Evolutionary conservation across 1,284 basidiomycete species (phyloP).

Genomic region (Puccinia hordei): DNA sequence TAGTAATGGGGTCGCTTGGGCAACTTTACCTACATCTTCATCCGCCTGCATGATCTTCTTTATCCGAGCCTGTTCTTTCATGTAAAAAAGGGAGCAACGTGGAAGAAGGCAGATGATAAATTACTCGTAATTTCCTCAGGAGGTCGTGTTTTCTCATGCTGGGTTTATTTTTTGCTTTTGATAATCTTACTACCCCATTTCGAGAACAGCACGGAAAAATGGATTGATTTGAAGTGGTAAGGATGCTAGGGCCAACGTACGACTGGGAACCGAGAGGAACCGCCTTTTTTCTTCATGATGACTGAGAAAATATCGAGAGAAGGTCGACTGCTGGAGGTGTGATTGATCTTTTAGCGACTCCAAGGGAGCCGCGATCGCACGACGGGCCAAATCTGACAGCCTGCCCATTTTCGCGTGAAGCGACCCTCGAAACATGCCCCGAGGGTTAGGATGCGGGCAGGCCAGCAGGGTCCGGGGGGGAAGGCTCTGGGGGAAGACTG

Average conservation of each 20-base stretch:
- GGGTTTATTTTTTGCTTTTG: neutral
- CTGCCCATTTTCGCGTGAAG: too few species aligned
- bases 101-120: conserved; percentile 58
- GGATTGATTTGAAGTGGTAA: neutral
- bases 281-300: conserved; percentile 50
- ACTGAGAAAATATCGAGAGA: too few species aligned
- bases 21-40: conserved; percentile 98
- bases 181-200: too few species aligned
- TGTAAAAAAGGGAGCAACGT: neutral
- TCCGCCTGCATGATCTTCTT: conserved; percentile 99
- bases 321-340: too few species aligned
- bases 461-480: too few species aligned
- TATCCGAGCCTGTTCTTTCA: conserved; percentile 71
- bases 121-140: neutral
- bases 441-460: too few species aligned
- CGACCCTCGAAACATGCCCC: too few species aligned
- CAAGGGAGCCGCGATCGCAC: too few species aligned
- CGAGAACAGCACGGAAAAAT: neutral
- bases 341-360: too few species aligned
- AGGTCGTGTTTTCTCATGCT: neutral
- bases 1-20: conserved; percentile 92
- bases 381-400: too few species aligned
- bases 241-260: conserved; percentile 26
- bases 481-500: too few species aligned
- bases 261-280: conserved; percentile 44